These are phyloP conservation scores for Neofusicoccum sp. DNA, from an alignment of 2,329 filamentous ascomycete species.

Conservation along the genomic window DNA sequence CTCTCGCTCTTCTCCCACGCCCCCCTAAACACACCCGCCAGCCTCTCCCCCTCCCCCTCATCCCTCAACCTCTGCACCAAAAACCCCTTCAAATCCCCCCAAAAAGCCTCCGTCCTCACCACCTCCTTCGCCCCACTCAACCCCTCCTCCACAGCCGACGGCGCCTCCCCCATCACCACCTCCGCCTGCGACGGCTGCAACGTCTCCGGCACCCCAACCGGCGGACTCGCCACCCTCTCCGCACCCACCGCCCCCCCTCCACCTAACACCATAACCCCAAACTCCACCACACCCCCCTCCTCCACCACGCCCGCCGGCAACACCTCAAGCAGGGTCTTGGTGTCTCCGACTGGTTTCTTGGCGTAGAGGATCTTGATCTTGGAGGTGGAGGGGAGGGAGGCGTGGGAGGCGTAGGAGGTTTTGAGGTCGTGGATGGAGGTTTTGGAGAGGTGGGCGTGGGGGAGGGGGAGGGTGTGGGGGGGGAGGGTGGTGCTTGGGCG, in stretches of 20 bases:
- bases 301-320: slow-evolving; percentile 62
- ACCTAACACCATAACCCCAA: slow-evolving; percentile 86
- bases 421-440: slow-evolving; percentile 83
- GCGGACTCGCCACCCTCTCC: slow-evolving; percentile 18
- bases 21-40: slow-evolving; percentile 68
- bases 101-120: slow-evolving; percentile 75
- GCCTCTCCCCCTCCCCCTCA: slow-evolving; percentile 62
- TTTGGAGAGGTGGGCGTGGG: slow-evolving; percentile 58
- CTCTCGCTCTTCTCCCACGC: slow-evolving; percentile 61
- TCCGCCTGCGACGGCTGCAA: background rate
- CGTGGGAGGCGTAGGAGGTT: slow-evolving; percentile 64
- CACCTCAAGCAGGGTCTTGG: slow-evolving; percentile 76
- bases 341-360: slow-evolving; percentile 82
- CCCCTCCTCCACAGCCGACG: slow-evolving; percentile 49
- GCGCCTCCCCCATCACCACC: slow-evolving; percentile 30
- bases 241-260: slow-evolving; percentile 52
- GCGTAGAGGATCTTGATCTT: slow-evolving; percentile 86
- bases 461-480: slow-evolving; percentile 64
- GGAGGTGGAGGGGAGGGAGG: slow-evolving; percentile 55
- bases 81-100: slow-evolving; percentile 82
- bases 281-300: slow-evolving; percentile 65
- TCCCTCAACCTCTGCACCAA: slow-evolving; percentile 78
- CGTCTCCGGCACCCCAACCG: background rate
- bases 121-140: slow-evolving; percentile 61
- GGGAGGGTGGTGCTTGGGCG: slow-evolving; percentile 55